These are phyloP conservation scores for Talaromyces ruber DNA, from an alignment of 495 filamentous ascomycete species.

Conservation along the genomic window DNA sequence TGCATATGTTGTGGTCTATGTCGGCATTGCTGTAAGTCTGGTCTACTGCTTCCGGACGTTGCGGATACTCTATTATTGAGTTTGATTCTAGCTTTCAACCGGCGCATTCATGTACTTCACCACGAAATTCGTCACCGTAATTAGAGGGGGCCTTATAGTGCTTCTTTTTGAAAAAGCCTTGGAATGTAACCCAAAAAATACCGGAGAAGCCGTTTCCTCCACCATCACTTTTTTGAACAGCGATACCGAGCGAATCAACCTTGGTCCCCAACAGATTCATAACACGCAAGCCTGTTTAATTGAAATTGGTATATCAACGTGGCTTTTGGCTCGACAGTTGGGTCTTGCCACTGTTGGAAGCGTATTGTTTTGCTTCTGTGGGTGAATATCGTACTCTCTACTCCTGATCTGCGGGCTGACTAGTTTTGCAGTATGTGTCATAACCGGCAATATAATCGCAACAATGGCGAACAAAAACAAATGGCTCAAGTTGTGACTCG, in stretches of 20 bases:
- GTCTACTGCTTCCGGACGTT: slow-evolving; percentile 12
- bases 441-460: not conserved
- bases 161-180: not conserved
- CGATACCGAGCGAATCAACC: not conserved
- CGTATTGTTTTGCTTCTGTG: not conserved
- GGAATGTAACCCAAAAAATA: not conserved
- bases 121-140: not conserved
- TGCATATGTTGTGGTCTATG: not conserved
- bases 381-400: not conserved
- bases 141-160: not conserved
- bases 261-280: not conserved
- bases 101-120: not conserved
- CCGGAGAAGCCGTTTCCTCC: not conserved
- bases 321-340: not conserved
- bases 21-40: not conserved
- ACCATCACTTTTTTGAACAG: not conserved
- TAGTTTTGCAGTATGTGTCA: not conserved
- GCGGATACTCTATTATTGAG: not conserved
- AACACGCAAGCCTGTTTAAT: not conserved
- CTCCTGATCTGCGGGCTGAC: not conserved
- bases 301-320: not conserved
- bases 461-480: not conserved
- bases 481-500: not conserved
- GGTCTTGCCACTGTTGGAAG: not conserved
- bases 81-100: not conserved